These are phyloP conservation scores for Botrytis pseudocinerea DNA, from an alignment of 2,329 filamentous ascomycete genomes.

Conservation along the genomic window DNA sequence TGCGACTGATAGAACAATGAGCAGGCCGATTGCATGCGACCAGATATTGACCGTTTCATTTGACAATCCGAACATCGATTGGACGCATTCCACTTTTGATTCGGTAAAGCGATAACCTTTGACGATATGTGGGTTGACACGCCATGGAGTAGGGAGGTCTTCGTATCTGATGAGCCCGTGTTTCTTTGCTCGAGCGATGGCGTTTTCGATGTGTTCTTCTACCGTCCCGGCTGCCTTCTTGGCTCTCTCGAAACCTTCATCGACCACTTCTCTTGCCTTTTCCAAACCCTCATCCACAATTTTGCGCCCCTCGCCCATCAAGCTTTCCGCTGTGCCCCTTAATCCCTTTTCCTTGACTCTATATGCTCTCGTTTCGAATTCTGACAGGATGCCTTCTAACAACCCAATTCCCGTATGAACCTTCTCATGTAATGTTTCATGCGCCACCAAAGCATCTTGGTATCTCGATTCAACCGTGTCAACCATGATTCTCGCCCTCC, in stretches of 20 bases:
- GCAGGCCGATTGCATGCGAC: constrained; percentile 88
- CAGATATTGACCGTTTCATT: constrained; percentile 98
- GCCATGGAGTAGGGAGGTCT: constrained; percentile 88
- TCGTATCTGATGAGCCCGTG: constrained; percentile 85
- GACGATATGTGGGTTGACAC: constrained; percentile 90
- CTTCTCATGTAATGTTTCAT: constrained; percentile 89
- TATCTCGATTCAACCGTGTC: constrained; percentile 89
- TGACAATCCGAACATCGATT: constrained; percentile 78
- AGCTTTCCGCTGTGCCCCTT: constrained; percentile 66
- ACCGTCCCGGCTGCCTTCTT: constrained; percentile 77
- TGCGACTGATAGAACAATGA: constrained; percentile 83
- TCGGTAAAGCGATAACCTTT: constrained; percentile 92
- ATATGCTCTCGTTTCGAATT: constrained; percentile 80
- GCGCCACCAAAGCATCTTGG: constrained; percentile 78
- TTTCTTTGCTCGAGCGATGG: constrained; percentile 72
- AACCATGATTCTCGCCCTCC: constrained; percentile 83
- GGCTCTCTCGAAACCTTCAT: constrained; percentile 81
- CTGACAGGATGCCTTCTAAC: constrained; percentile 80
- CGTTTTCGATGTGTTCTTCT: constrained; percentile 80
- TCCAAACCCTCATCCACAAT: constrained; percentile 79
- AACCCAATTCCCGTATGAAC: constrained; percentile 83
- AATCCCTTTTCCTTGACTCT: constrained; percentile 78
- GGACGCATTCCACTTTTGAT: constrained; percentile 84
- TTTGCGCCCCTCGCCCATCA: constrained; percentile 76
- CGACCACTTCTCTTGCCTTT: constrained; percentile 72